Conservation (phyloP, 2,329 filamentous ascomycete species). For the Fusarium concolor region DNA sequence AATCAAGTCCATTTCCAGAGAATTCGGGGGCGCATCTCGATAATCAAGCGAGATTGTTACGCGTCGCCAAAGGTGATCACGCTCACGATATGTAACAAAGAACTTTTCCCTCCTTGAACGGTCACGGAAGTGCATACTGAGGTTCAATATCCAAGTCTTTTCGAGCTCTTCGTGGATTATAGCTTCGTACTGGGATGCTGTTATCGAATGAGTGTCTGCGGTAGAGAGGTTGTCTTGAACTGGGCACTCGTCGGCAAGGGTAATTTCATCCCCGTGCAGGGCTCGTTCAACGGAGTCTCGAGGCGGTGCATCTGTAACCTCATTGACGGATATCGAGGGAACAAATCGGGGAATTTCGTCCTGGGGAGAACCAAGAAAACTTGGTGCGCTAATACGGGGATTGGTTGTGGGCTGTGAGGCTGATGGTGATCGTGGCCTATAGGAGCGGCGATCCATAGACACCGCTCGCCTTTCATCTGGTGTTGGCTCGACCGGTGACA, state of each 20-base stretch:
- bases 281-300: conserved; percentile 13
- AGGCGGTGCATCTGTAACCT: conserved; percentile 23
- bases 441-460: conserved; percentile 69
- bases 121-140: conserved; percentile 98
- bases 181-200: conserved; percentile 68
- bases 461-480: conserved; percentile 76
- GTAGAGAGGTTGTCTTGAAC: conserved; percentile 49
- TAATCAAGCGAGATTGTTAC: conserved; percentile 97
- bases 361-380: conserved; percentile 51
- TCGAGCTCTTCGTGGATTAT: conserved; percentile 85
- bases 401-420: conserved; percentile 39
- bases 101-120: conserved; percentile 95
- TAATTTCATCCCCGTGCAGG: conserved; percentile 34
- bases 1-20: conserved; percentile 85
- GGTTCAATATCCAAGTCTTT: conserved; percentile 91
- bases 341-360: conserved; percentile 34
- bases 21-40: conserved; percentile 80
- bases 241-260: conserved; percentile 37
- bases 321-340: conserved; percentile 31
- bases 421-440: conserved; percentile 47
- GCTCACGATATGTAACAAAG: conserved; percentile 93
- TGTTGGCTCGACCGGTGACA: conserved; percentile 73
- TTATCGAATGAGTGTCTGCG: conserved; percentile 61
- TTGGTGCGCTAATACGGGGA: conserved; percentile 63
- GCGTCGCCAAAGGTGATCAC: conserved; percentile 81